A percentile compares a stretch with the other conserved stretches of the same genome.
These are phyloP conservation scores for Penicillium odoratum DNA, from an alignment of 495 filamentous ascomycete genomes.

Conservation along the genomic window DNA sequence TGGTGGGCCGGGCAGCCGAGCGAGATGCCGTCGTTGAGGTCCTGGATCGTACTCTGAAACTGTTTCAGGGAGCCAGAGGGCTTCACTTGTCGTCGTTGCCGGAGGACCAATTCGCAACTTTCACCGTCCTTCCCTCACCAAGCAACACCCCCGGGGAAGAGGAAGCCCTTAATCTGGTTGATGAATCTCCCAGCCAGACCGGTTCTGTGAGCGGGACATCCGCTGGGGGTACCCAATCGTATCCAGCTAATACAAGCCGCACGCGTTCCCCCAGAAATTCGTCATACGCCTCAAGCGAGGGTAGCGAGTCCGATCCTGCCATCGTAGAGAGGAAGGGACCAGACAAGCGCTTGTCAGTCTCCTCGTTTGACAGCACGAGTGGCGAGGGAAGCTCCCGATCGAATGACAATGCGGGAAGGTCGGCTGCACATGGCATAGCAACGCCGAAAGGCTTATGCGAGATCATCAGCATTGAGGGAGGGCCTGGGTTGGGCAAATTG, in stretches of 20 bases:
- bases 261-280: neutral
- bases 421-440: constrained; percentile 43
- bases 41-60: constrained; percentile 61
- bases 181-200: neutral
- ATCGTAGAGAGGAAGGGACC: neutral
- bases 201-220: neutral
- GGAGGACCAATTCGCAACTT: constrained; percentile 13
- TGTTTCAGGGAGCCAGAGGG: constrained; percentile 9
- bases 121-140: neutral
- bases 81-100: constrained; percentile 43
- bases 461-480: constrained; percentile 63
- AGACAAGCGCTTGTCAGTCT: neutral
- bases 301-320: neutral
- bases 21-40: constrained; percentile 55
- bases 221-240: neutral
- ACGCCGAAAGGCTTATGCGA: constrained; percentile 63
- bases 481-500: constrained; percentile 68
- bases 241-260: neutral
- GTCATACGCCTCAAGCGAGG: neutral
- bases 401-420: neutral
- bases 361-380: neutral
- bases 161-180: neutral
- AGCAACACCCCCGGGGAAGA: neutral
- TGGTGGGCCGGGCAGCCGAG: constrained; percentile 63
- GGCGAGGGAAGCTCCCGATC: neutral